These are phyloP conservation scores for Hanseniaspora vineae DNA, from an alignment of 805 yeast species.

Conservation along the genomic window DNA sequence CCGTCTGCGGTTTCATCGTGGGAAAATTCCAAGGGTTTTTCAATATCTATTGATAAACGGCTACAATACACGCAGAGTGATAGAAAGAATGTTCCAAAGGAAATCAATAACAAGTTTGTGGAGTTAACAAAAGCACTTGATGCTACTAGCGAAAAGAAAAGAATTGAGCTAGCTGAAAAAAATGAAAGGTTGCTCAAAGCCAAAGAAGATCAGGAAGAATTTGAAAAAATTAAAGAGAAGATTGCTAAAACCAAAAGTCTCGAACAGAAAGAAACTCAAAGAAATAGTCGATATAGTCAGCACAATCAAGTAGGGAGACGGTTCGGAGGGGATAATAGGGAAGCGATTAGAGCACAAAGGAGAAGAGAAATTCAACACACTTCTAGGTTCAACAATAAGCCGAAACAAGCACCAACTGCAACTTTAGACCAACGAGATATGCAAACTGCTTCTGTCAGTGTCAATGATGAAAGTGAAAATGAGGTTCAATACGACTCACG, in stretches of 20 bases:
- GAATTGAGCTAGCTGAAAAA: conserved; percentile 41
- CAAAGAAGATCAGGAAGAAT: conserved; percentile 36
- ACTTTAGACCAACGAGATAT: conserved; percentile 13
- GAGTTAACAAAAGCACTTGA: conserved; percentile 60
- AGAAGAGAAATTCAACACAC: conserved; percentile 36
- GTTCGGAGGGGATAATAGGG: conserved; percentile 16
- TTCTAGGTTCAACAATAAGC: conserved; percentile 15
- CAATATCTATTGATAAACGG: conserved; percentile 70
- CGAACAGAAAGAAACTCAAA: not conserved
- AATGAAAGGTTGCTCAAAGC: conserved; percentile 35
- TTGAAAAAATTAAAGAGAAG: conserved; percentile 26
- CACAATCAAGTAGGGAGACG: conserved; percentile 19
- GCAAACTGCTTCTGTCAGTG: not conserved
- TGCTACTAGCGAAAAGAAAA: conserved; percentile 48
- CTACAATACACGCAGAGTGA: conserved; percentile 37
- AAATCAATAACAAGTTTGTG: conserved; percentile 45
- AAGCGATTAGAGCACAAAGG: conserved; percentile 30
- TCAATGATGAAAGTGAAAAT: not conserved
- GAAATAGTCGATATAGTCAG: not conserved
- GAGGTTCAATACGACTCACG: conserved; percentile 48
- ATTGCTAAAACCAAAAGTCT: not conserved
- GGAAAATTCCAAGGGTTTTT: conserved; percentile 87
- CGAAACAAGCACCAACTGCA: not conserved
- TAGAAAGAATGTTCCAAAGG: conserved; percentile 19
- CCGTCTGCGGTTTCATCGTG: conserved; percentile 91